phyloP scores from a whole-genome alignment of 129 eudicot species.

The Ambrosia artemisiifolia region DNA sequence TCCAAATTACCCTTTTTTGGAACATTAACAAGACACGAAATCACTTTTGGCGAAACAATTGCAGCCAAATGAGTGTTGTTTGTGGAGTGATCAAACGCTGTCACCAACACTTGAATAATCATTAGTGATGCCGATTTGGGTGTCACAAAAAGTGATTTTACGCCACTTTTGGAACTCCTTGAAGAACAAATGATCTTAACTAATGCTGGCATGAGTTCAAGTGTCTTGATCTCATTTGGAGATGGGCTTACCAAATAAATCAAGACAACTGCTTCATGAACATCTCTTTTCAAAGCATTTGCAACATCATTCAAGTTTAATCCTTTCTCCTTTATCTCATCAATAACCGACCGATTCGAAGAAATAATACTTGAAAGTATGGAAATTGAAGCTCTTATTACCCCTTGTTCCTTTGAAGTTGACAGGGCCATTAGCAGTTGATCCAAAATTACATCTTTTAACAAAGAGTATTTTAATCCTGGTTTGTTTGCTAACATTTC shows the following conservation, averaged over 20 bases:
- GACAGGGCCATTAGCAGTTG: slow-evolving; percentile 69
- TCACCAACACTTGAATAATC: slow-evolving; percentile 69
- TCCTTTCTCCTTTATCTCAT: slow-evolving; percentile 65
- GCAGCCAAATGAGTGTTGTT: slow-evolving; percentile 59
- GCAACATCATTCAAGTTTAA: slow-evolving; percentile 54
- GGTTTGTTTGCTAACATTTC: slow-evolving; percentile 54
- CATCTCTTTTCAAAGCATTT: slow-evolving; percentile 66
- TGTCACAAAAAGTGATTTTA: slow-evolving; percentile 42
- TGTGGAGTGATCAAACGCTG: slow-evolving; percentile 60
- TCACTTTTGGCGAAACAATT: slow-evolving; percentile 59
- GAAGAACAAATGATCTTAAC: slow-evolving; percentile 52
- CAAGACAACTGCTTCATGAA: slow-evolving; percentile 67
- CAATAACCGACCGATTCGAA: slow-evolving; percentile 48
- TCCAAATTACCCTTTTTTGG: slow-evolving; percentile 54
- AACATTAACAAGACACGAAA: slow-evolving; percentile 52
- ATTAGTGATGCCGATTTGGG: slow-evolving; percentile 70
- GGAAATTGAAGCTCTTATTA: slow-evolving; percentile 59
- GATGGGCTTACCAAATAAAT: slow-evolving; percentile 65
- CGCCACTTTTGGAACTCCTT: slow-evolving; percentile 29
- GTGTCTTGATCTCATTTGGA: slow-evolving; percentile 67
- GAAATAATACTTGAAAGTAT: slow-evolving; percentile 66
- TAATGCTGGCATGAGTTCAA: slow-evolving; percentile 62
- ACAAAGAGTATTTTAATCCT: slow-evolving; percentile 61
- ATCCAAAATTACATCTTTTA: slow-evolving; percentile 68
- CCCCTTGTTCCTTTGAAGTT: slow-evolving; percentile 64